Evolutionary conservation across 179 eudicot genomes (phyloP).

Genomic region (Spinacia oleracea): DNA sequence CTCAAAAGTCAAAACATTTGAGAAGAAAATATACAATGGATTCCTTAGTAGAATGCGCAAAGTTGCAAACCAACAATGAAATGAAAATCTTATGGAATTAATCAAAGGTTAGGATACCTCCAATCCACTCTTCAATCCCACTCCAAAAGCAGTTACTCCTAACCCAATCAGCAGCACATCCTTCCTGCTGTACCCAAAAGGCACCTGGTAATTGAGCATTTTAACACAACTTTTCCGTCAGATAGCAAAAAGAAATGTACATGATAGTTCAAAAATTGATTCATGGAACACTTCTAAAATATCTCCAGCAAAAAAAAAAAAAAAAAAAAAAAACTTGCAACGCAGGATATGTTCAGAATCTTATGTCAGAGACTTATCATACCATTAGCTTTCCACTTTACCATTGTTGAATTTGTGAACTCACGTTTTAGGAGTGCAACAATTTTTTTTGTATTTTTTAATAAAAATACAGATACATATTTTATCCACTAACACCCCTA

Average conservation of each 20-base stretch:
- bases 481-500: neutral
- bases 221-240: constrained; percentile 8
- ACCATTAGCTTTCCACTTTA: neutral
- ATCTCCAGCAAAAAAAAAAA: neutral
- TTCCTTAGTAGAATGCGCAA: neutral
- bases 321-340: neutral
- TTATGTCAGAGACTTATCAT: neutral
- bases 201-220: constrained; percentile 44
- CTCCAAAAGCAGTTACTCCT: constrained; percentile 71
- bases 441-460: neutral
- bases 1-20: neutral
- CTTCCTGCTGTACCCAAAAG: constrained; percentile 89
- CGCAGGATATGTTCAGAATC: neutral
- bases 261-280: neutral
- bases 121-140: constrained; percentile 76
- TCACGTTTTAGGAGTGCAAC: neutral
- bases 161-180: constrained; percentile 92
- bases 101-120: constrained; percentile 55
- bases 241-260: neutral
- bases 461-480: too few species aligned
- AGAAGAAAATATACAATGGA: neutral
- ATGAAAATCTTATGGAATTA: neutral
- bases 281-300: neutral
- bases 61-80: neutral
- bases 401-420: neutral